A percentile compares a stretch with the other conserved stretches of the same genome.
Evolutionary conservation across 2,329 filamentous ascomycete species (phyloP).

Genomic region (Blumeria graminis): DNA sequence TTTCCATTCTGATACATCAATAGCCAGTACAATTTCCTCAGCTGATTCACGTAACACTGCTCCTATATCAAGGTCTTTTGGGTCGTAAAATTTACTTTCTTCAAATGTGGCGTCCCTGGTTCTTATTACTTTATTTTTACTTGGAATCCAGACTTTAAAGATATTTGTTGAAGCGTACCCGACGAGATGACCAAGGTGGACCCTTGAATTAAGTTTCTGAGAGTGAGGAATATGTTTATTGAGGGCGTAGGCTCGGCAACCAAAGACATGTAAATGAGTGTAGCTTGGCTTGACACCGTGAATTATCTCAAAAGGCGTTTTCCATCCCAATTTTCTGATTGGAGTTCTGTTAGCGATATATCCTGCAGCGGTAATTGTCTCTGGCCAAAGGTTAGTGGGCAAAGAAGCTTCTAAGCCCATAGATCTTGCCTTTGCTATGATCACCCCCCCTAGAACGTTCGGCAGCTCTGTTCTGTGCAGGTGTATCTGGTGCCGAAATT

Average conservation of each 20-base stretch:
- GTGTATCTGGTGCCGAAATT: not conserved
- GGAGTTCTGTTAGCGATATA: not conserved
- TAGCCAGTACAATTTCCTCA: not conserved
- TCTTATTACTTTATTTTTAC: not conserved
- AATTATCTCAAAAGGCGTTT: not conserved
- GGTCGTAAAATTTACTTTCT: not conserved
- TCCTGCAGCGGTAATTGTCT: not conserved
- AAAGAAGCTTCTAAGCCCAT: not conserved
- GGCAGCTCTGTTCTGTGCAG: not conserved
- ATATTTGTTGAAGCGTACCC: not conserved
- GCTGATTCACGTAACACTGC: not conserved
- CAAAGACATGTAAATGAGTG: not conserved
- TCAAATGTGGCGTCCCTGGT: not conserved
- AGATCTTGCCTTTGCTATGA: not conserved
- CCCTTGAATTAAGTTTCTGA: not conserved
- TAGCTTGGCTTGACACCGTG: not conserved
- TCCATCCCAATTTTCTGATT: not conserved
- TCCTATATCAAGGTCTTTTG: not conserved
- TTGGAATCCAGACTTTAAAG: not conserved
- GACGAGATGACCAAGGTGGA: not conserved
- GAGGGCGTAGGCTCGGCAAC: not conserved
- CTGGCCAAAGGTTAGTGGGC: conserved; percentile 1
- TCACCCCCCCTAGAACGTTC: conserved; percentile 1
- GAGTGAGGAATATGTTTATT: not conserved
- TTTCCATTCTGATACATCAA: not conserved